Evolutionary conservation across 2,329 filamentous ascomycete species (phyloP).

Genomic region (Shiraia sp.): DNA sequence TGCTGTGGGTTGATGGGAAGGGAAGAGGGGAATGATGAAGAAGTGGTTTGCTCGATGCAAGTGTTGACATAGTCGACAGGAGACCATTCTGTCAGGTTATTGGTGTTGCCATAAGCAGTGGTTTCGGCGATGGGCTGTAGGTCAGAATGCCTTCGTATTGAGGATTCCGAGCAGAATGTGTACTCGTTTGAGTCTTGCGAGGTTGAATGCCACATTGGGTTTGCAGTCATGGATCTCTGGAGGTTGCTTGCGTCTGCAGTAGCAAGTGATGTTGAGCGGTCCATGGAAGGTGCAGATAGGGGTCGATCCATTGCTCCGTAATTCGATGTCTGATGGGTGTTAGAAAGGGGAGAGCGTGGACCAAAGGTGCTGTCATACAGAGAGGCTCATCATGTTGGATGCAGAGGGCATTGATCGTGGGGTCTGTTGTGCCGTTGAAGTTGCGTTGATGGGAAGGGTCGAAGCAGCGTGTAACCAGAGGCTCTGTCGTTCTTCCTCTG

Average conservation of each 20-base stretch:
- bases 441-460: conserved; percentile 17
- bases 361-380: conserved; percentile 41
- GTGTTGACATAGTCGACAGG: conserved; percentile 43
- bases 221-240: conserved; percentile 27
- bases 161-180: conserved; percentile 33
- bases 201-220: conserved; percentile 26
- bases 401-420: conserved; percentile 41
- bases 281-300: conserved; percentile 41
- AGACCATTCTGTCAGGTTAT: conserved; percentile 39
- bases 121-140: conserved; percentile 34
- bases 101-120: conserved; percentile 13
- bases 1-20: conserved; percentile 25
- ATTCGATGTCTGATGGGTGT: conserved; percentile 28
- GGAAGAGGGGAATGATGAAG: conserved; percentile 24
- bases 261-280: conserved; percentile 32
- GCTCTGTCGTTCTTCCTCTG: conserved; percentile 40
- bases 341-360: conserved; percentile 30
- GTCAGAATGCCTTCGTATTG: conserved; percentile 20
- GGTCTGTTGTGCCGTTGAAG: conserved; percentile 31
- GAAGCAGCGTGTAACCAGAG: conserved; percentile 39
- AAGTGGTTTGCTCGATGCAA: conserved; percentile 29
- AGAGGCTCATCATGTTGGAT: conserved; percentile 26
- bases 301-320: conserved; percentile 37
- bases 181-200: conserved; percentile 35
- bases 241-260: conserved; percentile 16